Evolutionary conservation across 805 yeast species (phyloP).

Genomic region (Candida methanosorbosa): DNA sequence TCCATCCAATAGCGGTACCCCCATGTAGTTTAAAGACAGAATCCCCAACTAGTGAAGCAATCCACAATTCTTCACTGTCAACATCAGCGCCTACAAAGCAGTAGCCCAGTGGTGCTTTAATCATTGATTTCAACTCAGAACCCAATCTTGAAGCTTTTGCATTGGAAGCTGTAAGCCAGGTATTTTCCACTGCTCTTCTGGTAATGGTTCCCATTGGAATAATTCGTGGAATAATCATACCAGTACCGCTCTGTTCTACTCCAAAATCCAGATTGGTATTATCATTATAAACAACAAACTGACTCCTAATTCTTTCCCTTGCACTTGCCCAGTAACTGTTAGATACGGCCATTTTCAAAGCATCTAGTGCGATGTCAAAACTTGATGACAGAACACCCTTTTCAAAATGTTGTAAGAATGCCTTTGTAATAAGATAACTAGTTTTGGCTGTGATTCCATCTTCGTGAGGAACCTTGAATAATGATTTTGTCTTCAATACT

Average conservation of each 20-base stretch:
- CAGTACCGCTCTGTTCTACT: constrained; percentile 25
- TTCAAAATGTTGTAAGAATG: constrained; percentile 64
- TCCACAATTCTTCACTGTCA: constrained; percentile 97
- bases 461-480: constrained; percentile 80
- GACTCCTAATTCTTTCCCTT: constrained; percentile 74
- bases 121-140: constrained; percentile 82
- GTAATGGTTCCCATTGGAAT: constrained; percentile 96
- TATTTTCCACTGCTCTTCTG: constrained; percentile 90
- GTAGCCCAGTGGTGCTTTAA: constrained; percentile 83
- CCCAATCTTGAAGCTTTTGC: constrained; percentile 83
- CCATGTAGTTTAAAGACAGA: constrained; percentile 86
- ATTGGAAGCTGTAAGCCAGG: constrained; percentile 97
- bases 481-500: constrained; percentile 7
- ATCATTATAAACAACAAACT: constrained; percentile 66
- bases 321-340: constrained; percentile 93
- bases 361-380: constrained; percentile 64
- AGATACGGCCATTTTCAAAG: constrained; percentile 64
- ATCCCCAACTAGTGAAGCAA: constrained; percentile 92
- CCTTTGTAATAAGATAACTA: constrained; percentile 69
- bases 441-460: constrained; percentile 72
- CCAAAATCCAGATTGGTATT: constrained; percentile 16
- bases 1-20: constrained; percentile 97
- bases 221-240: constrained; percentile 76
- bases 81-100: constrained; percentile 97
- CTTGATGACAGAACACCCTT: constrained; percentile 64